Base-by-base conservation (phyloP, 352 stramenopile species). In the Discostella stelligera region DNA sequence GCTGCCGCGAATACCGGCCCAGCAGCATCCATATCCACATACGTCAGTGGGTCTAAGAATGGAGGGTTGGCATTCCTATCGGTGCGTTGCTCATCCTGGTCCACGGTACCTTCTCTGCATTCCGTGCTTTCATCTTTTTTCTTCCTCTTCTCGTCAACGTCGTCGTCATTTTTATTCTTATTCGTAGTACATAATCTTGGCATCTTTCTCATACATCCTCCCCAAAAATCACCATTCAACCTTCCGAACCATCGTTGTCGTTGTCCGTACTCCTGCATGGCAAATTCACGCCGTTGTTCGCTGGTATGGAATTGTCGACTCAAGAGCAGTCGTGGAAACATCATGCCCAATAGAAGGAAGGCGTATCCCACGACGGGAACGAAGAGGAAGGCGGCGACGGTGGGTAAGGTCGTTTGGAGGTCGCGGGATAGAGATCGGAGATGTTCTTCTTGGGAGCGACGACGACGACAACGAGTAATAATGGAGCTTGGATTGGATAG, bases 261-360 rank as follows among this genome's bases (percentile, higher is more conserved):
- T 8, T 67, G 37, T 1, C 18, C 14, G 66, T 70, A 79, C 14
- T 79, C 71, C 10, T 59, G 20, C 27, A 25, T 66, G 10, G 46
- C 71, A 54, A 79, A 79, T 6, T 74, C 55, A 25, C 48, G 56
- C 11, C 71, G 25, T 49, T 74, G 63, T 14, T 74, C n/a, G 16
- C 11, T 46, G 4, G 44, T 74, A 65, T 79, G 71, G 54, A 79
- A 79, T 44, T 79, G 71, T 25, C 71, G 27, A 70, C 62, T 73
- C 18, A 79, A 70, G 6, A 79, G 50, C 23, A 72, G 46, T 52
- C 62, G 52, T 5, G 71, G 71, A 21, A 79, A 79, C 49, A 70
- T 60, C 50, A 79, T 46, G 5, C 71, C 71, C 13, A 74, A 41
- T 16, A 74, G 20, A 2, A 79, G 14, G 56, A 79, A 74, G 0